These are phyloP conservation scores for Cyclotella kingstonii DNA, from an alignment of 108 stramenopile species.

Conservation along the genomic window DNA sequence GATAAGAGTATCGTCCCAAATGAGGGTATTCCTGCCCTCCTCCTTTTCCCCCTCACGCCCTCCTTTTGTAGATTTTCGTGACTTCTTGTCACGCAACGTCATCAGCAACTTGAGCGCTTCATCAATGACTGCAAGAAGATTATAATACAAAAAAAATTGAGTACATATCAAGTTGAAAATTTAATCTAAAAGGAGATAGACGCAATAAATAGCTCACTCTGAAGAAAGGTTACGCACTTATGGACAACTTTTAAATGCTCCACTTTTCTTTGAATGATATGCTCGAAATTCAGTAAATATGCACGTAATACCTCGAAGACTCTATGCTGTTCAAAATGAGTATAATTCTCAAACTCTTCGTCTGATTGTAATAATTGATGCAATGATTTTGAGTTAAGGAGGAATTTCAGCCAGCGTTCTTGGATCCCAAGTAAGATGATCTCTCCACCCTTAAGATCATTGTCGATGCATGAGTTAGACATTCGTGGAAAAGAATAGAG, in stretches of 20 bases:
- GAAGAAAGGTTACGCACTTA: conserved; percentile 23
- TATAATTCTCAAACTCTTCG: not conserved
- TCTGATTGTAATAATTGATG: conserved; percentile 8
- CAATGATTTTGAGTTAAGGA: conserved; percentile 21
- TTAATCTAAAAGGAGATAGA: not conserved
- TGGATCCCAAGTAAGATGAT: conserved; percentile 33
- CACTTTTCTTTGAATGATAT: conserved; percentile 9
- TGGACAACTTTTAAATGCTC: conserved; percentile 1
- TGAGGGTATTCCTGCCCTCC: conserved; percentile 11
- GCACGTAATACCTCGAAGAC: conserved; percentile 35
- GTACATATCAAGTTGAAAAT: not conserved
- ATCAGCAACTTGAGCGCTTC: conserved; percentile 17
- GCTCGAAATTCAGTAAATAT: conserved; percentile 37
- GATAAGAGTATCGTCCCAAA: conserved; percentile 34
- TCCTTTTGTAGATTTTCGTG: conserved; percentile 5
- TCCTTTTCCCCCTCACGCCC: conserved; percentile 32
- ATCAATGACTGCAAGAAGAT: conserved; percentile 8
- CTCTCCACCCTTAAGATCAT: conserved; percentile 17
- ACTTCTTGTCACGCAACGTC: conserved; percentile 18
- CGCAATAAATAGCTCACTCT: not conserved
- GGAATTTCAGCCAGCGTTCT: conserved; percentile 40
- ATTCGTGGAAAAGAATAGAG: conserved; percentile 35
- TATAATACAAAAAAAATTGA: not conserved
- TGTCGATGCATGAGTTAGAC: conserved; percentile 37
- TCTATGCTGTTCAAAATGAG: conserved; percentile 2